Evolutionary conservation across 257 asterid species (phyloP).

Genomic region (Cruciata laevipes): DNA sequence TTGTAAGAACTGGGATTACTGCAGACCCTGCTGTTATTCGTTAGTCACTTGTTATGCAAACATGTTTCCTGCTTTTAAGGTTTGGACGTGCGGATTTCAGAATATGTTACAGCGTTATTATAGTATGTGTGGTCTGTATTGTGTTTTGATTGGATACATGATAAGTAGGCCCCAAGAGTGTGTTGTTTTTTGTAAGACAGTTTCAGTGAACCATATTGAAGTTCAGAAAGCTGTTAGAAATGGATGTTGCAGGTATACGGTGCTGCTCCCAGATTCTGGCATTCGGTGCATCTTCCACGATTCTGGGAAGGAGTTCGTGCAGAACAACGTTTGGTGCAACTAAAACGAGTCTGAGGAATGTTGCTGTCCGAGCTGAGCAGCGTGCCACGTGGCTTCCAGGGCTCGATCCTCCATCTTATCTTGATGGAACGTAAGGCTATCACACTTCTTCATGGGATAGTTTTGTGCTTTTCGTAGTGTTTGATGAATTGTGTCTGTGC

Average conservation of each 20-base stretch:
- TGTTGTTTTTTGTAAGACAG: constrained; percentile 19
- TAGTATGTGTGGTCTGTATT: background rate
- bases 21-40: background rate
- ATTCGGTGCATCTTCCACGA: constrained; percentile 26
- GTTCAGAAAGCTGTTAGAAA: constrained; percentile 11
- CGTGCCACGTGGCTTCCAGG: constrained; percentile 97
- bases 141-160: constrained; percentile 20
- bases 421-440: constrained; percentile 71
- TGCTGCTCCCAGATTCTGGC: constrained; percentile 48
- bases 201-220: background rate
- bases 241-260: constrained; percentile 48
- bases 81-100: background rate
- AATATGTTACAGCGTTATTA: background rate
- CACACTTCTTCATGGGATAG: background rate
- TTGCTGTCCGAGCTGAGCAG: constrained; percentile 46
- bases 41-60: background rate
- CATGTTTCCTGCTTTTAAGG: background rate
- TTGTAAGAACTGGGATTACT: constrained; percentile 4
- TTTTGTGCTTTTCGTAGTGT: background rate
- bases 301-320: constrained; percentile 27
- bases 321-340: constrained; percentile 25
- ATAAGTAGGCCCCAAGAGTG: constrained; percentile 50
- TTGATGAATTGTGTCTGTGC: constrained; percentile 6
- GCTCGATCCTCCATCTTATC: constrained; percentile 83
- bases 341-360: constrained; percentile 17